Evolutionary conservation across 2,329 filamentous ascomycete species (phyloP).

Genomic region (Phialocephala sp.): DNA sequence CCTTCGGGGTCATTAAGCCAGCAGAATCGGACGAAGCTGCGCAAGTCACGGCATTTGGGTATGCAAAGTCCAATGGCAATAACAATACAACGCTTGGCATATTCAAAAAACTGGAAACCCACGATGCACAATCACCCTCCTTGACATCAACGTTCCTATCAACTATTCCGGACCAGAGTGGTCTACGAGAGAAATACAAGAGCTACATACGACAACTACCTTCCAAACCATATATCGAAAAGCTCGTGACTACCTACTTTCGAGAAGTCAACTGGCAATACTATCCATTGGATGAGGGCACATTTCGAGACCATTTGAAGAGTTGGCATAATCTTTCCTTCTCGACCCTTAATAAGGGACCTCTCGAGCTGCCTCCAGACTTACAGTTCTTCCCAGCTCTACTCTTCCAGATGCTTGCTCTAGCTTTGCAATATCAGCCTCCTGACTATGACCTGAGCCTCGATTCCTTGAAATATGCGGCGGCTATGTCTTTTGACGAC

Average conservation of each 20-base stretch:
- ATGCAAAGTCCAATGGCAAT: conserved; percentile 53
- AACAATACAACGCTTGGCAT: conserved; percentile 61
- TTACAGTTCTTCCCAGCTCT: conserved; percentile 63
- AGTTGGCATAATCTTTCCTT: conserved; percentile 63
- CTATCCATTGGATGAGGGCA: conserved; percentile 57
- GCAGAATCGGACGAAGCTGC: conserved; percentile 36
- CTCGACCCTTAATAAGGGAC: conserved; percentile 54
- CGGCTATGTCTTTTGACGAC: conserved; percentile 64
- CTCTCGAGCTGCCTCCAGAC: conserved; percentile 55
- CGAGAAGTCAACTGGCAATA: conserved; percentile 66
- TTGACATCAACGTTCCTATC: conserved; percentile 29
- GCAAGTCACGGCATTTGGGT: conserved; percentile 53
- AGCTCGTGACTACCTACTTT: conserved; percentile 60
- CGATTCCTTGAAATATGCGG: conserved; percentile 62
- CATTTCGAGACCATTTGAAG: conserved; percentile 57
- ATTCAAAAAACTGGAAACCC: conserved; percentile 59
- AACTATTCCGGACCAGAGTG: conserved; percentile 46
- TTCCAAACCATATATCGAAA: conserved; percentile 58
- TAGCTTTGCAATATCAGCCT: conserved; percentile 58
- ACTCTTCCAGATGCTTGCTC: conserved; percentile 63
- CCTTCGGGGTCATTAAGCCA: conserved; percentile 30
- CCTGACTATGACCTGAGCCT: conserved; percentile 55
- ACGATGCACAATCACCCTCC: conserved; percentile 42
- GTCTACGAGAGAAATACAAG: conserved; percentile 62
- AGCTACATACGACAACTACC: conserved; percentile 63